Percentiles rank a stretch among this genome's conserved stretches.
phyloP scores from a whole-genome alignment of 2,329 filamentous ascomycete genomes.

The Colletotrichum sp. region DNA sequence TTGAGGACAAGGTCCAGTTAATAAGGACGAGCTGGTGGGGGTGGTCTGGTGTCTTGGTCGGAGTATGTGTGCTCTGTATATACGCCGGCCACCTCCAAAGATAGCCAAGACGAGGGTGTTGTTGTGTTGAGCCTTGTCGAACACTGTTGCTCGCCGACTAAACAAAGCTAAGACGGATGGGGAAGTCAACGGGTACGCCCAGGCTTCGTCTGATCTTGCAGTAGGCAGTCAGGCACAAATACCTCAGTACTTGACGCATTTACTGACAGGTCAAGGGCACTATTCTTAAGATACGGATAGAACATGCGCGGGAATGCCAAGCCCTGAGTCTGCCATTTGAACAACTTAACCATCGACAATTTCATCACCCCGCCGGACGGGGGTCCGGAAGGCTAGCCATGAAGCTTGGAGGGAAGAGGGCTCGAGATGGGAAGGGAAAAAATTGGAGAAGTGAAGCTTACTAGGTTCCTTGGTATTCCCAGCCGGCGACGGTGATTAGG shows the following conservation, averaged over 20 bases:
- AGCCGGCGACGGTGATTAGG: neutral
- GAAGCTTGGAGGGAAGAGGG: neutral
- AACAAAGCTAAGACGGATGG: neutral
- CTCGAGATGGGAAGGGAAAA: neutral
- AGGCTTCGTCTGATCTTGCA: slow-evolving; percentile 8
- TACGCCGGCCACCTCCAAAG: neutral
- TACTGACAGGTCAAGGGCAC: neutral
- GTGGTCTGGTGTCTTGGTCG: neutral
- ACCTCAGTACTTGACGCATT: neutral
- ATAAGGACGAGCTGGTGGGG: slow-evolving; percentile 15
- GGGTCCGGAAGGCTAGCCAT: neutral
- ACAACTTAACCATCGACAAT: neutral
- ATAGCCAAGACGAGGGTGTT: neutral
- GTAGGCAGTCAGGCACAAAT: neutral
- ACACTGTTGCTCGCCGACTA: neutral
- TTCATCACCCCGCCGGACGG: neutral
- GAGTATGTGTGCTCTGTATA: slow-evolving; percentile 10
- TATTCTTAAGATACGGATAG: neutral
- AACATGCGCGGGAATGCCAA: slow-evolving; percentile 7
- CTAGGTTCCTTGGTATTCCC: slow-evolving; percentile 14
- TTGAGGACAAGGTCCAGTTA: slow-evolving; percentile 6
- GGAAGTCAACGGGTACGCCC: neutral
- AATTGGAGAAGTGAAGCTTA: slow-evolving; percentile 15
- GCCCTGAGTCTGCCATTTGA: neutral
- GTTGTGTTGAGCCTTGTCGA: slow-evolving; percentile 12